These are phyloP conservation scores for Aspergillus hiratsukae DNA, from an alignment of 2,329 filamentous ascomycete genomes.

Conservation along the genomic window DNA sequence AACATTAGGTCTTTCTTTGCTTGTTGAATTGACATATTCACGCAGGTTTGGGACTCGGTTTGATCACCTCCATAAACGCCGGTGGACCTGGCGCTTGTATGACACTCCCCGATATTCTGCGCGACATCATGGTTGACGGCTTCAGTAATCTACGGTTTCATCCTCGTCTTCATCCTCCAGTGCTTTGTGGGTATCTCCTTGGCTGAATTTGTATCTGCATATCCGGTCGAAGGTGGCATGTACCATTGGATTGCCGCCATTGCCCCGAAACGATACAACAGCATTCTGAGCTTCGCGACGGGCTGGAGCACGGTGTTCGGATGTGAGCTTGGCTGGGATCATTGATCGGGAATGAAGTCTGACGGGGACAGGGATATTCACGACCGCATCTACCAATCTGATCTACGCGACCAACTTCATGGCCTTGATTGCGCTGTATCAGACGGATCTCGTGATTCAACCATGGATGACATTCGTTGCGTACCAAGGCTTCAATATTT, in stretches of 20 bases:
- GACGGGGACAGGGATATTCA: slow-evolving; percentile 40
- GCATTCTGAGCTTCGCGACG: slow-evolving; percentile 43
- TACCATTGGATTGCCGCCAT: slow-evolving; percentile 51
- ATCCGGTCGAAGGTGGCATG: slow-evolving; percentile 49
- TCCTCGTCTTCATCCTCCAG: slow-evolving; percentile 46
- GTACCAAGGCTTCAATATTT: slow-evolving; percentile 37
- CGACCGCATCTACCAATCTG: slow-evolving; percentile 43
- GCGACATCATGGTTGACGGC: slow-evolving; percentile 10
- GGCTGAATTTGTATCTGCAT: slow-evolving; percentile 47
- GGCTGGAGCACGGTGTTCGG: slow-evolving; percentile 44
- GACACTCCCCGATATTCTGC: not conserved
- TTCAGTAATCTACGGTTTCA: slow-evolving; percentile 49
- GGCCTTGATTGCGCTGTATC: slow-evolving; percentile 42
- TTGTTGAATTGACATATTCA: not conserved
- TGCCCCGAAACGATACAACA: slow-evolving; percentile 38
- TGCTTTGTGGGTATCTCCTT: slow-evolving; percentile 45
- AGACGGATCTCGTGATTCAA: slow-evolving; percentile 37
- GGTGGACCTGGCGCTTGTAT: slow-evolving; percentile 44
- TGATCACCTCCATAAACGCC: slow-evolving; percentile 46
- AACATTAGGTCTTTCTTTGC: too few species aligned
- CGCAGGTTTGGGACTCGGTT: slow-evolving; percentile 37
- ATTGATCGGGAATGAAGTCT: not conserved
- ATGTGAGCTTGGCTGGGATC: slow-evolving; percentile 18
- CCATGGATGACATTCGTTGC: slow-evolving; percentile 48
- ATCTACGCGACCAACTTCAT: slow-evolving; percentile 42